Conservation (phyloP, 371 early-diverging fungal genomes). For the Haplosporangium sp. region DNA sequence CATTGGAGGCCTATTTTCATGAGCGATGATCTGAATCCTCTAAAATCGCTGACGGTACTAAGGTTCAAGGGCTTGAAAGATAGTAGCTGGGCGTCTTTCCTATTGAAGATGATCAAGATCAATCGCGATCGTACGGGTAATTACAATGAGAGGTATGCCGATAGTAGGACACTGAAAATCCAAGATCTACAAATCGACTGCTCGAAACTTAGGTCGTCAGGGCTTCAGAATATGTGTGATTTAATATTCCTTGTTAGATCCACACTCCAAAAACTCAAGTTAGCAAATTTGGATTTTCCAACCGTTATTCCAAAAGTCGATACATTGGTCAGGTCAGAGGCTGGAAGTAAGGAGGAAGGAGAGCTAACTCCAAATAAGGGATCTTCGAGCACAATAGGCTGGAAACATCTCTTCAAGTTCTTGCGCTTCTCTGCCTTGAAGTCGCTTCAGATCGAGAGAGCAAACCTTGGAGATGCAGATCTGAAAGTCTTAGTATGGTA, state of each 20-base stretch:
- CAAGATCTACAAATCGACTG: neutral
- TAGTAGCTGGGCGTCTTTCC: neutral
- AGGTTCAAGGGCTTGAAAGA: constrained; percentile 2
- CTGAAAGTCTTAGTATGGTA: neutral
- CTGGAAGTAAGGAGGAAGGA: neutral
- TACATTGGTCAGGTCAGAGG: too few species aligned
- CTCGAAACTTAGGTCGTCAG: neutral
- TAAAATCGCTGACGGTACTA: neutral
- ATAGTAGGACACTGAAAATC: neutral
- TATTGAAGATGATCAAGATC: neutral
- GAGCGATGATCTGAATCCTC: neutral
- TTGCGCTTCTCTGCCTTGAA: neutral
- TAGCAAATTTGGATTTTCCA: neutral
- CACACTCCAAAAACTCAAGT: neutral
- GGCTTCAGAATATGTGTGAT: neutral
- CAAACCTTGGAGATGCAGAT: constrained; percentile 7
- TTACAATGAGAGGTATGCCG: neutral
- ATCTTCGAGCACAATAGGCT: neutral
- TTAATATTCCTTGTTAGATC: neutral
- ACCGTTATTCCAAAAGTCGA: neutral
- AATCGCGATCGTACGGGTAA: neutral
- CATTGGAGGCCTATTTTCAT: neutral
- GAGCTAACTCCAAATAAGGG: neutral
- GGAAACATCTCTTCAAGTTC: neutral
- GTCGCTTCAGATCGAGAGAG: neutral